Percentiles rank a stretch among this genome's conserved stretches.
Conservation (phyloP, 306 rosid genomes). For the Senna siamea region DNA sequence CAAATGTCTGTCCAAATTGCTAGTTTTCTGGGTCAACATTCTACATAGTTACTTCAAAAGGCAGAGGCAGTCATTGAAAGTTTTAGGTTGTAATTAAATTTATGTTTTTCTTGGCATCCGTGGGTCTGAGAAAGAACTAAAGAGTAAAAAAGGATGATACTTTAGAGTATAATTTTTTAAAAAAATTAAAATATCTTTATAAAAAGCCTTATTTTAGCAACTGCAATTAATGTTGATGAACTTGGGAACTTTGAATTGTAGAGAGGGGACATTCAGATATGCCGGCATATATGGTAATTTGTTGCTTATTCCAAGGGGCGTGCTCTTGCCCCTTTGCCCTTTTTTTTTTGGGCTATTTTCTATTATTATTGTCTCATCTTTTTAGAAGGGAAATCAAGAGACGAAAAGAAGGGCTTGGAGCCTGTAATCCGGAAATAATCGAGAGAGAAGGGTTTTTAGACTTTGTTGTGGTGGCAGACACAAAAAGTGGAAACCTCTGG, state of each 20-base stretch:
- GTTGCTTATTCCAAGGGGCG: slow-evolving; percentile 43
- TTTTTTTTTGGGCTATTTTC: not conserved
- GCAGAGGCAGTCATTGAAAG: slow-evolving; percentile 75
- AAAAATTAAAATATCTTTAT: too few species aligned
- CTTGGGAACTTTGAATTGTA: slow-evolving; percentile 48
- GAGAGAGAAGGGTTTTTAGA: slow-evolving; percentile 15
- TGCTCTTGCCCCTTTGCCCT: slow-evolving; percentile 33
- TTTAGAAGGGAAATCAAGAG: slow-evolving; percentile 48
- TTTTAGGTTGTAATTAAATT: slow-evolving; percentile 34
- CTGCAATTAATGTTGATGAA: slow-evolving; percentile 39
- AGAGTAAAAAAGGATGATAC: too few species aligned
- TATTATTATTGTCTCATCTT: slow-evolving; percentile 41
- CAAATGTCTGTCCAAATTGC: slow-evolving; percentile 80
- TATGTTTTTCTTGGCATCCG: slow-evolving; percentile 32
- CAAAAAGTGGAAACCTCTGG: slow-evolving; percentile 42
- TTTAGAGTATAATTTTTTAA: too few species aligned
- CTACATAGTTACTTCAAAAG: slow-evolving; percentile 80
- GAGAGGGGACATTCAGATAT: slow-evolving; percentile 53
- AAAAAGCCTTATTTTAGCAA: slow-evolving; percentile 30
- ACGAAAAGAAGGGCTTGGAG: slow-evolving; percentile 40
- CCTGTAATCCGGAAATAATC: slow-evolving; percentile 31
- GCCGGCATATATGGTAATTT: slow-evolving; percentile 47
- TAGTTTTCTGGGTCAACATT: slow-evolving; percentile 72
- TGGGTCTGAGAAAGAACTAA: slow-evolving; percentile 37
- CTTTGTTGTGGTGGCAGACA: slow-evolving; percentile 58